Evolutionary conservation across 129 eudicot species (phyloP).

Genomic region (Chrysanthemum seticuspe): DNA sequence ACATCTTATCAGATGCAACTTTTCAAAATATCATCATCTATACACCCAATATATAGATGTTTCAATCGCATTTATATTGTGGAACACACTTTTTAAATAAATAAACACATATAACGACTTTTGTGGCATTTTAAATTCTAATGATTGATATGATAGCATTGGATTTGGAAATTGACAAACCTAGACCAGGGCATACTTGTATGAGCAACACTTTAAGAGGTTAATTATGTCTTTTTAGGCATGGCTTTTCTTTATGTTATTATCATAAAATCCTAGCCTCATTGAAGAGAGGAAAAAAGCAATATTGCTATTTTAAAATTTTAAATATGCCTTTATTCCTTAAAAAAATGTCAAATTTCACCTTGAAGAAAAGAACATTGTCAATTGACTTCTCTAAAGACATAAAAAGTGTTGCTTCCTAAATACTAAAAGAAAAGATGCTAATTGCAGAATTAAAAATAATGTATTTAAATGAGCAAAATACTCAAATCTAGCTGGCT

Average conservation of each 20-base stretch:
- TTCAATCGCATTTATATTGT: too few relatives aligned
- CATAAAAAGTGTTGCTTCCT: neutral
- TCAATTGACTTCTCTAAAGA: neutral
- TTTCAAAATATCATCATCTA: too few relatives aligned
- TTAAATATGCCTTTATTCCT: slow-evolving; percentile 19
- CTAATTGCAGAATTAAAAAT: neutral
- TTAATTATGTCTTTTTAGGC: slow-evolving; percentile 13
- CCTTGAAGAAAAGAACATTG: slow-evolving; percentile 19
- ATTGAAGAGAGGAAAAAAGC: slow-evolving; percentile 30
- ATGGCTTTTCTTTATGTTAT: slow-evolving; percentile 6
- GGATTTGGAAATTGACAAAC: neutral
- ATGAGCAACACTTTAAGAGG: neutral
- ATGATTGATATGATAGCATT: neutral
- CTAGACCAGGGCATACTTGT: too few relatives aligned
- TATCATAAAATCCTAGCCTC: slow-evolving; percentile 16
- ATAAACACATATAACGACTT: slow-evolving; percentile 20
- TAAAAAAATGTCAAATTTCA: neutral
- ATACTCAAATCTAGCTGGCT: too few relatives aligned
- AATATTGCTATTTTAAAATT: slow-evolving; percentile 1
- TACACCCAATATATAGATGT: too few relatives aligned
- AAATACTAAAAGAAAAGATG: neutral
- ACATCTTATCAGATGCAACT: too few relatives aligned
- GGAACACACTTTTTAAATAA: slow-evolving; percentile 1
- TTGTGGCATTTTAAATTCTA: slow-evolving; percentile 13
- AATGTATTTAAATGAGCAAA: neutral